These are phyloP conservation scores for Neofusicoccum parvum DNA, from an alignment of 2,329 filamentous ascomycete genomes.

Conservation along the genomic window DNA sequence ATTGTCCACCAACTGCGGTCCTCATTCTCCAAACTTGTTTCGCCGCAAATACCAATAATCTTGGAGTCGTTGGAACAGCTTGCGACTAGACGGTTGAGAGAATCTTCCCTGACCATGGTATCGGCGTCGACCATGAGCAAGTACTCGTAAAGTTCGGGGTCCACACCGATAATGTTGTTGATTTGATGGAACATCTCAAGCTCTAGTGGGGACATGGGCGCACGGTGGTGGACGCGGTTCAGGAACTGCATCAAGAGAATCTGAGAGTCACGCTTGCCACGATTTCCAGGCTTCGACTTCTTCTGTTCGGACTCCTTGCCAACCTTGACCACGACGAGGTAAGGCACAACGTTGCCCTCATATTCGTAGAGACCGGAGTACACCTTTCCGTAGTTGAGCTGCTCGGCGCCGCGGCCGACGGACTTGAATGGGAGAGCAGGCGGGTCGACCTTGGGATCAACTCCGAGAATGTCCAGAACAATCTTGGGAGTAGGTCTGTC, in stretches of 20 bases:
- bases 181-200: conserved; percentile 99
- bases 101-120: conserved; percentile 89
- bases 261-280: conserved; percentile 97
- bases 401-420: conserved; percentile 82
- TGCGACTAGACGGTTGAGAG: conserved; percentile 87
- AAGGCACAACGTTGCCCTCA: conserved; percentile 96
- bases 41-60: conserved; percentile 96
- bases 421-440: conserved; percentile 93
- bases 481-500: conserved; percentile 97
- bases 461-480: conserved; percentile 93
- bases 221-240: conserved; percentile 92
- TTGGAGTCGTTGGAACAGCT: conserved; percentile 92
- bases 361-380: conserved; percentile 98
- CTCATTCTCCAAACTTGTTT: conserved; percentile 94
- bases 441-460: conserved; percentile 95
- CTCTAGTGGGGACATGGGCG: conserved; percentile 93
- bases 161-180: conserved; percentile 98
- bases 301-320: conserved; percentile 93
- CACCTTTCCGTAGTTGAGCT: conserved; percentile 97
- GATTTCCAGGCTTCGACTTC: conserved; percentile 93
- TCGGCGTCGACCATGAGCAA: conserved; percentile 97
- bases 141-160: conserved; percentile 96
- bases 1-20: conserved; percentile 98
- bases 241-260: conserved; percentile 96
- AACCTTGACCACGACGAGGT: conserved; percentile 93